Evolutionary conservation across 2,329 filamentous ascomycete species (phyloP), one percentile per base, ranked within the genome.

Genomic region (Exserohilum rostratum): DNA sequence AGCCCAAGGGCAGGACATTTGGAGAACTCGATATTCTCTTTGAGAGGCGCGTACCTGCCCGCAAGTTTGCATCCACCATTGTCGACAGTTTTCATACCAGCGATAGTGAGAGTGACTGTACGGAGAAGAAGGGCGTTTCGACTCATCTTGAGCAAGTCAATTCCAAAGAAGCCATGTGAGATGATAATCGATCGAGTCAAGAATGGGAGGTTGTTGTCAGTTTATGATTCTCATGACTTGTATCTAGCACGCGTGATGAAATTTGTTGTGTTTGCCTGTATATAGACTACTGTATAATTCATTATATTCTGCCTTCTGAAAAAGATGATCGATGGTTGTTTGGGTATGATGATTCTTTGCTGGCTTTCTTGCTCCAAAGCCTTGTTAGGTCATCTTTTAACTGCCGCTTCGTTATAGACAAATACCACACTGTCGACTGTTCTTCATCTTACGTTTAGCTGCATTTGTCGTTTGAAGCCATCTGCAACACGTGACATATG

Each of bases 1-100:
- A 96, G 71, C 90, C 91, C 0, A 81, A 81, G 5, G 91, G 90
- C 12, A 86, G 91, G 35, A 90, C 90, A 0, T 96, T 93, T 71
- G 91, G 90, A 15, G 91, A 96, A 76, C 79, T 96, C 53, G 91
- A 96, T 70, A 70, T 95, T 25, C 80, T 96, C 44, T 96, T 96
- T 67, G 90, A 96, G 77, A 62, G 61, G 54, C 64, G 64, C 37
- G 58, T 72, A 6, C 43, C 66, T 18, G 73, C 73, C 3, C 55
- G 73, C 45, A 67, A 72, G 46, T 75, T 75, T 53, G 57, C 50
- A 12, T 39, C 43, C 13, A 72, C 71, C 0, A 51, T 64, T 18
- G 70, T 74, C 9, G 61, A 69, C 25, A 61, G 58, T 30, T 64
- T 69, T 44, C 53, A 65, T 39, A 43, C 58, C n/a, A 57, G 58